Conservation (phyloP, 768 basidiomycete genomes). For the Pleurotus djamor region DNA sequence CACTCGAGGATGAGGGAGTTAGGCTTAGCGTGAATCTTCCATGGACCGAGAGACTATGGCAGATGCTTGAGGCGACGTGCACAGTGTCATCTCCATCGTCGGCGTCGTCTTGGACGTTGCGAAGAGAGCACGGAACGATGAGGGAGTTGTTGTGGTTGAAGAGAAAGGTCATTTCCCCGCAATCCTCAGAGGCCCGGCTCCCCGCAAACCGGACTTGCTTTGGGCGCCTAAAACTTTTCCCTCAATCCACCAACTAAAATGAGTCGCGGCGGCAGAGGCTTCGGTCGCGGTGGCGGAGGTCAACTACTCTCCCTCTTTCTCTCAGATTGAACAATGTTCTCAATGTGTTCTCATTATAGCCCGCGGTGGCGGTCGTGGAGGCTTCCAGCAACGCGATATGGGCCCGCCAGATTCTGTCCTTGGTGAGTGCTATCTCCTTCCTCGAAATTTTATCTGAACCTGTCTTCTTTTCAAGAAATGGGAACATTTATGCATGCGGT, state of each 20-base stretch:
- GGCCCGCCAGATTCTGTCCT: conserved; percentile 82
- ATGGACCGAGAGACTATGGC: conserved; percentile 21
- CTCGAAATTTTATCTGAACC: conserved; percentile 1
- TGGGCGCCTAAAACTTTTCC: neutral
- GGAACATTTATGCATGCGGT: conserved; percentile 93
- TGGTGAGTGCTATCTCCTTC: conserved; percentile 38
- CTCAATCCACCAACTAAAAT: conserved; percentile 22
- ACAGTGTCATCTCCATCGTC: conserved; percentile 17
- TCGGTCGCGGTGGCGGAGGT: conserved; percentile 50
- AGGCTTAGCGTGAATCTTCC: conserved; percentile 15
- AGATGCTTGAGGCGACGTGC: conserved; percentile 28
- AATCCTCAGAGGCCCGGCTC: neutral
- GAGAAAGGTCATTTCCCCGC: conserved; percentile 30
- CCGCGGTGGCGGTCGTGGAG: conserved; percentile 68
- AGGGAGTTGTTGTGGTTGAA: conserved; percentile 21
- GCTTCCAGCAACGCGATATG: conserved; percentile 66
- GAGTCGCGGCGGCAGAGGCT: conserved; percentile 57
- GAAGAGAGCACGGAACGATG: conserved; percentile 24
- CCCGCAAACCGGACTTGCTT: neutral
- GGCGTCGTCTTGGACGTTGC: conserved; percentile 7
- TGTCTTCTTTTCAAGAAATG: conserved; percentile 61
- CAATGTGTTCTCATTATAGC: conserved; percentile 33
- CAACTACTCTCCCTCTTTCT: conserved; percentile 8
- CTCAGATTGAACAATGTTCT: neutral
- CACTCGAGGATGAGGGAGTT: neutral